These are phyloP conservation scores for Hymenotorrendiella dingleyae DNA, from an alignment of 2,329 filamentous ascomycete genomes.

Conservation along the genomic window DNA sequence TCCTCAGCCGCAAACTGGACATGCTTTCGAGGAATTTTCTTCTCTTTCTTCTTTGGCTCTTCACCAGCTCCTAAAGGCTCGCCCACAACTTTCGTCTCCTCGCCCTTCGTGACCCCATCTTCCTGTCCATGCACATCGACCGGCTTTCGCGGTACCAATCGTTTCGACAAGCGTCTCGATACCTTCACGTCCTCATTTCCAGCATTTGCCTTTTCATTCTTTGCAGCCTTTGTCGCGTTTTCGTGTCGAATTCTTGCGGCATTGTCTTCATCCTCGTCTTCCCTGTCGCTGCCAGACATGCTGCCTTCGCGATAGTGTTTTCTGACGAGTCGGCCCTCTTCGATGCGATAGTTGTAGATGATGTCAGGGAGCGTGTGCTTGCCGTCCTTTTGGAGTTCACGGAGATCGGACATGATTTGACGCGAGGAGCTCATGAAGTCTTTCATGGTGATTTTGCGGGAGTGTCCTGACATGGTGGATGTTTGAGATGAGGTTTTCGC, in stretches of 20 bases:
- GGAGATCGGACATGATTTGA: background rate
- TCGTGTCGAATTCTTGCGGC: background rate
- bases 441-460: conserved; percentile 2
- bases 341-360: conserved; percentile 4
- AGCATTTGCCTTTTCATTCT: no score
- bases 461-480: background rate
- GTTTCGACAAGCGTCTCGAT: background rate
- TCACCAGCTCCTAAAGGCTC: no score
- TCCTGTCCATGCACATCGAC: background rate
- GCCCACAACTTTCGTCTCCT: no score
- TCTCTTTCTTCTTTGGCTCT: no score
- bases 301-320: conserved; percentile 3
- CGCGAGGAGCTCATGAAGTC: background rate
- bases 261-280: background rate
- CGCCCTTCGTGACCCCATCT: background rate
- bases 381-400: conserved; percentile 1
- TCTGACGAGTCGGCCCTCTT: background rate
- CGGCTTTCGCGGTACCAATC: background rate
- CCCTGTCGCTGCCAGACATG: background rate
- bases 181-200: background rate
- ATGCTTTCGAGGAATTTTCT: no score
- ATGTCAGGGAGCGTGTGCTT: conserved; percentile 2
- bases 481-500: background rate
- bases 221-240: background rate
- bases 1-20: no score